Base-by-base conservation (phyloP, 441 rosid genomes). In the Populus trichocarpa region DNA sequence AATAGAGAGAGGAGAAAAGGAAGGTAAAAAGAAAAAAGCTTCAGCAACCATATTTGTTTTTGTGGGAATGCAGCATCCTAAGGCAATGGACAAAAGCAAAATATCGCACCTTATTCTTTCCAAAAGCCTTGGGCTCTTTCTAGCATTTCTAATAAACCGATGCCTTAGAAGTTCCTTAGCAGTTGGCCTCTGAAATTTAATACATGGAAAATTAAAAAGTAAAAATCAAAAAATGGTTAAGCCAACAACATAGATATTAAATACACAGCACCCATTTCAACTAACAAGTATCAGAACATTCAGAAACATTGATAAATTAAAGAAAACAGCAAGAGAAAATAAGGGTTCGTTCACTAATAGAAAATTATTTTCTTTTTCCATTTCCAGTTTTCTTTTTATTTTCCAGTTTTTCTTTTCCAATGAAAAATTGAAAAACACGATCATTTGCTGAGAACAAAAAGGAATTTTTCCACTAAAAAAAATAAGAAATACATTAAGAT, bases 121-220 rank as follows among this genome's bases (percentile, higher is more conserved):
- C 71, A 84, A 84, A 86, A 96, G 98, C 84, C 80, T 94, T 36
- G 89, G 95, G 87, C 94, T 93, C 92, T 90, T 94, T 87, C 97
- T 90, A 61, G 87, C 91, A 88, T 82, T 89, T 86, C 74, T 90
- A 74, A 94, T 93, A 81, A 94, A 96, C 26, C 97, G 97, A 67
- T 92, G 95, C 89, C 86, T 96, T 81, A 92, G 87, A 84, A 96
- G 98, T 79, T 96, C 99, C 90, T 87, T 96, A 71, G 99, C 99
- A 84, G 93, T 92, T 85, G 88, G 92, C 86, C 98, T 90, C 99
- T 94, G 95, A 80, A 88, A 86, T 83, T 69, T 69, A 71, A 88
- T 42, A 68, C 74, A 77, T 38, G 40, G 72, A 73, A 67, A 74
- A 53, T 74, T 70, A 5, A 77, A 59, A 71, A 0, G 13, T 20